Conservation (phyloP, 306 rosid species). For the Fagus sylvatica region DNA sequence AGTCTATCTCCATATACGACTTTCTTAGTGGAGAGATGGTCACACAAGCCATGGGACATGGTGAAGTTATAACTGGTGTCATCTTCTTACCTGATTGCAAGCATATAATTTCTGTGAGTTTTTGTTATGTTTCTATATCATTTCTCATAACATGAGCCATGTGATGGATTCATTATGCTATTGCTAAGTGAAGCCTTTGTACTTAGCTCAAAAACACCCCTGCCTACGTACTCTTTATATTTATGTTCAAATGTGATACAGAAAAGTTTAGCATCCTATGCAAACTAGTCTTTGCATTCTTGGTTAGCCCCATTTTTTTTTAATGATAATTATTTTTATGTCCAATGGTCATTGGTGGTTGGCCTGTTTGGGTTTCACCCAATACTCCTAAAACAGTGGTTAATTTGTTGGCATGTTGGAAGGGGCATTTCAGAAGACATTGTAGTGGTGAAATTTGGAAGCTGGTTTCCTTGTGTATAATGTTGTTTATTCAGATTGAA, state of each 20-base stretch:
- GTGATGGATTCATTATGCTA: neutral
- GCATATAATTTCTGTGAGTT: slow-evolving; percentile 71
- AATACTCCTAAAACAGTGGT: neutral
- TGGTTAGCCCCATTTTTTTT: neutral
- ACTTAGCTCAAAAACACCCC: neutral
- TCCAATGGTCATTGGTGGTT: neutral
- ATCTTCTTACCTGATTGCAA: slow-evolving; percentile 79
- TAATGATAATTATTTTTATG: neutral
- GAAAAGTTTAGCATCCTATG: neutral
- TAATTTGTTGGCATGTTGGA: neutral
- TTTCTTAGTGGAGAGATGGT: slow-evolving; percentile 63
- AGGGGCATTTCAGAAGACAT: neutral
- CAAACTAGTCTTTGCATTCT: slow-evolving; percentile 4
- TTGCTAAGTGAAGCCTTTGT: slow-evolving; percentile 21
- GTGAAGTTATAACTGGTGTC: slow-evolving; percentile 79
- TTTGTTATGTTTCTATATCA: slow-evolving; percentile 18
- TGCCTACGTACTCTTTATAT: neutral
- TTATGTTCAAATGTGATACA: neutral
- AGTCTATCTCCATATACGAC: slow-evolving; percentile 66
- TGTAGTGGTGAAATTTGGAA: neutral
- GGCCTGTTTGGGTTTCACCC: neutral
- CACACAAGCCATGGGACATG: slow-evolving; percentile 66
- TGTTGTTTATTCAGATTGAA: neutral
- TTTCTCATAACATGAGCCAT: neutral
- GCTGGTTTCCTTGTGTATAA: neutral